Conservation (phyloP, 1,139 yeast species). For the Blastobotrys buckinghamii region DNA sequence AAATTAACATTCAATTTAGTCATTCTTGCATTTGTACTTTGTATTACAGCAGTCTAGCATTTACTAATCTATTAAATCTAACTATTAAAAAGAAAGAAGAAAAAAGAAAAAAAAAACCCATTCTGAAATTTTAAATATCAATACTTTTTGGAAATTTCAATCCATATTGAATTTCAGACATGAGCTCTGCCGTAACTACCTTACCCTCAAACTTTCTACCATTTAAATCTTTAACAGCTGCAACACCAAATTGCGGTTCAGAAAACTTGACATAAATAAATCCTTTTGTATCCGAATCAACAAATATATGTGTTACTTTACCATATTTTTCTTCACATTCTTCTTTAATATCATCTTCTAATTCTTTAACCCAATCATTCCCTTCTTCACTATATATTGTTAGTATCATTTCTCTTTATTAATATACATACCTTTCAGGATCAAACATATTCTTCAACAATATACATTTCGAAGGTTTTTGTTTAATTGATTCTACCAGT, state of each 20-base stretch:
- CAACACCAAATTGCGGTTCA: conserved; percentile 26
- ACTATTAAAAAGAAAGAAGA: too few species aligned
- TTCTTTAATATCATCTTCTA: conserved; percentile 34
- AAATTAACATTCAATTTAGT: not conserved
- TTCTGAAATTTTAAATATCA: not conserved
- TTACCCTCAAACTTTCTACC: conserved; percentile 37
- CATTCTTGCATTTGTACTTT: not conserved
- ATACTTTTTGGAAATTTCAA: conserved; percentile 11
- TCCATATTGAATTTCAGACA: conserved; percentile 33
- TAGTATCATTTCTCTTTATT: conserved; percentile 1
- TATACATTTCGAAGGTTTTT: conserved; percentile 29
- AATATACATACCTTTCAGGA: conserved; percentile 28
- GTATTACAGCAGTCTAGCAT: not conserved
- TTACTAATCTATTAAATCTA: not conserved
- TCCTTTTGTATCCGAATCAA: conserved; percentile 30
- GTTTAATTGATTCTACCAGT: conserved; percentile 7
- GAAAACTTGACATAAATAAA: conserved; percentile 34
- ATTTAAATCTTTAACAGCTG: conserved; percentile 33
- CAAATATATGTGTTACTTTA: conserved; percentile 31
- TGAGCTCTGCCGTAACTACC: conserved; percentile 28
- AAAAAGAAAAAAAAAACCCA: too few species aligned
- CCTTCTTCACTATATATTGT: conserved; percentile 30
- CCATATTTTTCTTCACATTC: conserved; percentile 39
- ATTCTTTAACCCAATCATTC: conserved; percentile 33
- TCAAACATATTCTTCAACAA: conserved; percentile 35